Evolutionary conservation across 176 grass and related monocot genomes (phyloP).

Genomic region (Poa pratensis): DNA sequence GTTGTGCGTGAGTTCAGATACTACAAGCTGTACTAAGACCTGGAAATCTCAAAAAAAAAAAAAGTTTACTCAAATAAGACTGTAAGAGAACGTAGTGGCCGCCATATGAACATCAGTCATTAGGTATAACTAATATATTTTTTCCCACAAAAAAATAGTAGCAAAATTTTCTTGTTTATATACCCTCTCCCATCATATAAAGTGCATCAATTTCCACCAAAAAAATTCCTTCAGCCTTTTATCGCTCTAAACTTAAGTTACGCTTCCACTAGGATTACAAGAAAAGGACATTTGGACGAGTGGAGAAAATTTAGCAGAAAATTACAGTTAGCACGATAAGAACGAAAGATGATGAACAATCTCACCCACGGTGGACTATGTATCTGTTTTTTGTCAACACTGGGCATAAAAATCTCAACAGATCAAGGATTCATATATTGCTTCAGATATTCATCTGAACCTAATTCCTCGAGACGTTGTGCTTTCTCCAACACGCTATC

Average conservation of each 20-base stretch:
- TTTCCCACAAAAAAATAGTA: neutral
- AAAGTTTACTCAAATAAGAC: too few relatives aligned
- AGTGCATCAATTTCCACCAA: neutral
- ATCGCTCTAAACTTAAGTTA: neutral
- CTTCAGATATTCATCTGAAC: constrained; percentile 65
- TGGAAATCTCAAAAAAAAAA: too few relatives aligned
- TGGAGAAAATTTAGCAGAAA: neutral
- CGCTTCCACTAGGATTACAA: neutral
- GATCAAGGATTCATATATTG: constrained; percentile 49
- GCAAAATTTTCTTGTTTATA: neutral
- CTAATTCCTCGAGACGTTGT: constrained; percentile 68
- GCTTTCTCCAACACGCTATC: constrained; percentile 74
- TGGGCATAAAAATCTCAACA: neutral
- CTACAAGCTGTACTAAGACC: too few relatives aligned
- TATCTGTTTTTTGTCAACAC: neutral
- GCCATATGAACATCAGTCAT: neutral
- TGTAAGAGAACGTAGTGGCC: neutral
- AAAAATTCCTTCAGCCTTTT: neutral
- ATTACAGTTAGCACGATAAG: neutral
- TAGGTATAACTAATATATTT: neutral
- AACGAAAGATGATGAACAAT: neutral
- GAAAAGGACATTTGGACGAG: neutral
- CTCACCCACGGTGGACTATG: neutral
- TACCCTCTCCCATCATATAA: neutral
- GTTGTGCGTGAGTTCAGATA: too few relatives aligned